A percentile compares a stretch with the other conserved stretches of the same genome.
Conservation (phyloP, 345 rosid species). For the Brassica nigra region DNA sequence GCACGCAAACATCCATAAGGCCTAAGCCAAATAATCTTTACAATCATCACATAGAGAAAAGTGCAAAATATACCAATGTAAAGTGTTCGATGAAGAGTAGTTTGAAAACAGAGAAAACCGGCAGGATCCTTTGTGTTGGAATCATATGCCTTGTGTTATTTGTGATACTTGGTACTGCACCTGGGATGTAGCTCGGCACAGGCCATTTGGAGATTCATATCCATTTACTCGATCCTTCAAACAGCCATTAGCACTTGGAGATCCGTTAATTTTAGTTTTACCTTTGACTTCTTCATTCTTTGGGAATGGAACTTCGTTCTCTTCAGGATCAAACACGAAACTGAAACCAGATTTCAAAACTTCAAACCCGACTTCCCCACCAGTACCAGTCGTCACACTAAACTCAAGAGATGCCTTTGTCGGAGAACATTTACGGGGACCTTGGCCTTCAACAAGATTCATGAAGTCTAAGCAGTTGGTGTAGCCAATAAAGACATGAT, state of each 20-base stretch:
- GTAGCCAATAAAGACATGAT: slow-evolving; percentile 28
- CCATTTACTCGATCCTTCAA: slow-evolving; percentile 14
- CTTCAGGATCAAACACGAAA: slow-evolving; percentile 25
- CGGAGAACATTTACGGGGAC: background rate
- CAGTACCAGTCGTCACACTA: background rate
- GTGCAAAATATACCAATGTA: too few relatives aligned
- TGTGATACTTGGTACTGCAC: too few relatives aligned
- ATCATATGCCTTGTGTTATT: too few relatives aligned
- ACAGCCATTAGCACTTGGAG: background rate
- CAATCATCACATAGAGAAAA: too few relatives aligned
- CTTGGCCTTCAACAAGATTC: background rate
- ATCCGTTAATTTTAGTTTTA: background rate
- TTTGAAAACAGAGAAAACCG: too few relatives aligned
- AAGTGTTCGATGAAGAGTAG: too few relatives aligned
- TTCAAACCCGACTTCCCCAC: slow-evolving; percentile 6
- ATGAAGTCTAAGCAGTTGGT: slow-evolving; percentile 10
- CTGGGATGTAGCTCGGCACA: too few relatives aligned
- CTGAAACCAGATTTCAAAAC: slow-evolving; percentile 32
- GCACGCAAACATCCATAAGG: too few relatives aligned
- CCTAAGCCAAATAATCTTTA: too few relatives aligned
- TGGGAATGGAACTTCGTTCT: background rate
- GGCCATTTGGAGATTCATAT: slow-evolving; percentile 5
- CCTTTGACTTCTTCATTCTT: background rate
- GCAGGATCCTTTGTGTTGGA: too few relatives aligned
- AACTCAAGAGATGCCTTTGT: slow-evolving; percentile 6